phyloP scores from a whole-genome alignment of 768 basidiomycete genomes.

The Kwoniella europaea region DNA sequence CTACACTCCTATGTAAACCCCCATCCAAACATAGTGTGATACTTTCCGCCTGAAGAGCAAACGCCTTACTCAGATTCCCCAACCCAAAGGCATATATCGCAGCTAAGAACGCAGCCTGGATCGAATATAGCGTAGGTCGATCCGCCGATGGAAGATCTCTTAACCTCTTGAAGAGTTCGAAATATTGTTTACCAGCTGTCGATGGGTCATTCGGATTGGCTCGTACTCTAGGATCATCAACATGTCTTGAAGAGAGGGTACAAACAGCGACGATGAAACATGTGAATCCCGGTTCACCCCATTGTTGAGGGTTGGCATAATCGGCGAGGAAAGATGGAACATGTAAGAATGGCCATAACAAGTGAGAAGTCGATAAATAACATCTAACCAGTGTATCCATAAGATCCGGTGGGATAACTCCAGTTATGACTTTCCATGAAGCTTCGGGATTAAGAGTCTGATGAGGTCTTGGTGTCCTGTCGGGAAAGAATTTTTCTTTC shows the following conservation, averaged over 20 bases:
- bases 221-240: constrained; percentile 87
- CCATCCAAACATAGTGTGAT: constrained; percentile 86
- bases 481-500: constrained; percentile 69
- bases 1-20: constrained; percentile 83
- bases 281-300: constrained; percentile 93
- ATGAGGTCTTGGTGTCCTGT: constrained; percentile 72
- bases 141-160: constrained; percentile 88
- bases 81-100: constrained; percentile 90
- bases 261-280: constrained; percentile 92
- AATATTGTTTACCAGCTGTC: constrained; percentile 90
- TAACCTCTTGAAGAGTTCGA: constrained; percentile 82
- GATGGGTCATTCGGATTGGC: constrained; percentile 79
- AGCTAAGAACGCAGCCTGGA: constrained; percentile 88
- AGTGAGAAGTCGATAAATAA: constrained; percentile 83
- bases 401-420: constrained; percentile 81
- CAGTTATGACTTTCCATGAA: constrained; percentile 84
- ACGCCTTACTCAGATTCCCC: constrained; percentile 84
- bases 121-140: constrained; percentile 85
- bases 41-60: constrained; percentile 81
- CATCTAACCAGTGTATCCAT: constrained; percentile 79
- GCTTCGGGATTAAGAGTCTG: constrained; percentile 81
- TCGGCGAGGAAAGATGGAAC: constrained; percentile 87
- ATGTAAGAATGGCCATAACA: constrained; percentile 88
- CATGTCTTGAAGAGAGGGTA: constrained; percentile 86
- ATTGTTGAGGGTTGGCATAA: constrained; percentile 91